Conservation (phyloP, 1,284 basidiomycete genomes). For the Somion occarium region DNA sequence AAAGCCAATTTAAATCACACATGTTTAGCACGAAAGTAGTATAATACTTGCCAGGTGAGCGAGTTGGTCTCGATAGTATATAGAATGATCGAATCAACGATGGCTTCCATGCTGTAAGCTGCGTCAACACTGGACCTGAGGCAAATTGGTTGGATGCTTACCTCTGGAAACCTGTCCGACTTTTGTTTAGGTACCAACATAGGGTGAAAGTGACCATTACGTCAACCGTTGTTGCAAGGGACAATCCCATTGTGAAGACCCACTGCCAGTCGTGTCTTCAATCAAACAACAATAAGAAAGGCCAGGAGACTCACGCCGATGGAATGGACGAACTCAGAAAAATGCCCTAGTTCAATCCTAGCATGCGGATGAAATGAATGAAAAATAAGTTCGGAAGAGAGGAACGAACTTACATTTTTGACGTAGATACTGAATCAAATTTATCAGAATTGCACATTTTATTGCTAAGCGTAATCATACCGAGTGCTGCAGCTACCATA, state of each 20-base stretch:
- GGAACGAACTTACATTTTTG: not conserved
- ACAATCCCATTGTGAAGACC: slow-evolving; percentile 52
- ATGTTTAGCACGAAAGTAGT: not conserved
- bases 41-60: slow-evolving; percentile 37
- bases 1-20: not conserved
- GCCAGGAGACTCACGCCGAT: not conserved
- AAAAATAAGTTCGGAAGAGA: not conserved
- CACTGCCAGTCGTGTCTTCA: too few relatives aligned
- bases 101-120: slow-evolving; percentile 36
- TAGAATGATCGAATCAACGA: slow-evolving; percentile 44
- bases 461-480: slow-evolving; percentile 12
- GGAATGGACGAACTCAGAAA: slow-evolving; percentile 6
- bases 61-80: slow-evolving; percentile 51
- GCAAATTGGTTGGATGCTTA: too few relatives aligned
- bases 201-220: slow-evolving; percentile 45
- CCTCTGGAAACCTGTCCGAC: slow-evolving; percentile 39
- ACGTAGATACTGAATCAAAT: not conserved
- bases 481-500: not conserved
- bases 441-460: not conserved
- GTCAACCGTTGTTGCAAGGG: slow-evolving; percentile 46
- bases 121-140: too few relatives aligned
- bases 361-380: not conserved
- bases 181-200: slow-evolving; percentile 40
- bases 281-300: slow-evolving; percentile 6
- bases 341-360: slow-evolving; percentile 30